A percentile compares a stretch with the other conserved stretches of the same genome.
Conservation (phyloP, 163 green algal genomes). For the Coccomyxa subellipsoidea region DNA sequence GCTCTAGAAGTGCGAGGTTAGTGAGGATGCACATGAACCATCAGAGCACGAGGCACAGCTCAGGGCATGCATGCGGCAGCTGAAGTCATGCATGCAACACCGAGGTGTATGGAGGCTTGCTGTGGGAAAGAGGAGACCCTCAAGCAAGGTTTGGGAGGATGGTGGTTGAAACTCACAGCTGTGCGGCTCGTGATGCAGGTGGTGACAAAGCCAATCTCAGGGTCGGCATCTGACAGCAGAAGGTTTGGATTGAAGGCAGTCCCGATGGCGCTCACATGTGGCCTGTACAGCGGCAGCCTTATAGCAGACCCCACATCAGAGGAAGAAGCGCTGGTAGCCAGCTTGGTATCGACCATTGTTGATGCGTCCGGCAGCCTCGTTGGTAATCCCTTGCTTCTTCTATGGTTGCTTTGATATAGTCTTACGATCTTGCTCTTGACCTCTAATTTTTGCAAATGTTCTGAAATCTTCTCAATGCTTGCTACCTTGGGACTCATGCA, state of each 20-base stretch:
- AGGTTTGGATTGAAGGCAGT: background rate
- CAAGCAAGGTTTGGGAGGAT: too few species aligned
- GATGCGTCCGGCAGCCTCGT: background rate
- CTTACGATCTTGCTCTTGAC: background rate
- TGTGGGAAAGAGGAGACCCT: too few species aligned
- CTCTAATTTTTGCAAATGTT: background rate
- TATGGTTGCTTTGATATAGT: background rate
- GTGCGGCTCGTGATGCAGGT: background rate
- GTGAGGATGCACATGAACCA: background rate
- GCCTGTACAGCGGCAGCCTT: constrained; percentile 39
- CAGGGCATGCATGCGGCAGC: too few species aligned
- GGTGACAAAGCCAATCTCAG: background rate
- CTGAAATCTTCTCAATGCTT: background rate
- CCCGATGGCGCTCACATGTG: constrained; percentile 50
- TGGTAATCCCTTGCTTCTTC: background rate
- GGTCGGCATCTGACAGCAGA: background rate
- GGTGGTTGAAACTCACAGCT: too few species aligned
- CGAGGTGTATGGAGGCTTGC: too few species aligned
- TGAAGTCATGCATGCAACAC: too few species aligned
- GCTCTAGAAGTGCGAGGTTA: background rate
- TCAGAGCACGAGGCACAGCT: too few species aligned
- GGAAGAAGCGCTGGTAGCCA: constrained; percentile 45
- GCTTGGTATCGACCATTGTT: background rate
- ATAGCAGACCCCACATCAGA: constrained; percentile 62
- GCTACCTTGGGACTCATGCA: background rate